Base-by-base conservation (phyloP, 257 asterid species). In the Petrea volubilis region DNA sequence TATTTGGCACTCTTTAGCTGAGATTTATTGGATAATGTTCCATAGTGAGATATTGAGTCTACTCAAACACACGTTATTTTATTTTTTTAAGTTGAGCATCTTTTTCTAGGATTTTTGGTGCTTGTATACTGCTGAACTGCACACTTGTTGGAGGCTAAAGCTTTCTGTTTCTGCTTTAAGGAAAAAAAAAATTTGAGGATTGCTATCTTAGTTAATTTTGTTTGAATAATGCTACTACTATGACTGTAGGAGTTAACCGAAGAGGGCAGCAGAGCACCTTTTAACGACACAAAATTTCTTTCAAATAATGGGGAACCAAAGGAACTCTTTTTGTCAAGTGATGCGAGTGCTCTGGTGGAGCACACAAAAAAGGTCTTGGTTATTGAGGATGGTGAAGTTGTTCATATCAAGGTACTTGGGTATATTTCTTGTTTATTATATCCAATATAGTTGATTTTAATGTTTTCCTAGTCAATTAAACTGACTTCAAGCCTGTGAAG, bases 311-410 rank as follows among this genome's bases (percentile, higher is more conserved):
- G 83, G 68, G 87, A 86, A 64, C 94, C 96, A 7, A 90, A 82
- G 74, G 98, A 92, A 74, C 79, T 92, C 55, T 90, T 86, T 82
- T 77, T 92, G 78, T 90, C 98, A 2, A 92, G 98, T 81, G 98
- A 92, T 72, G 90, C 97, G 70, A 88, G 87, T 82, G 98, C 98
- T 75, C 76, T 92, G 74, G 96, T 92, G 77, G 98, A 92, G 79
- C 98, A 92, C 85, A 92, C 98, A 10, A 92, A 88, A 71, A 90
- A 80, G 79, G 98, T 92, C 70, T 82, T 92, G 84, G 90, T 92
- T 70, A 82, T 88, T 75, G 97, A 90, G 86, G 96, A 90, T 74
- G 90, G 83, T 33, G 98, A 92, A 77, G 94, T 92, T 77, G 90
- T 92, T 85, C 98, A 92, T 81, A 73, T 92, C 23, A 88, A 84